phyloP scores from a whole-genome alignment of 177 flowering plant genomes.

The Telopea speciosissima region DNA sequence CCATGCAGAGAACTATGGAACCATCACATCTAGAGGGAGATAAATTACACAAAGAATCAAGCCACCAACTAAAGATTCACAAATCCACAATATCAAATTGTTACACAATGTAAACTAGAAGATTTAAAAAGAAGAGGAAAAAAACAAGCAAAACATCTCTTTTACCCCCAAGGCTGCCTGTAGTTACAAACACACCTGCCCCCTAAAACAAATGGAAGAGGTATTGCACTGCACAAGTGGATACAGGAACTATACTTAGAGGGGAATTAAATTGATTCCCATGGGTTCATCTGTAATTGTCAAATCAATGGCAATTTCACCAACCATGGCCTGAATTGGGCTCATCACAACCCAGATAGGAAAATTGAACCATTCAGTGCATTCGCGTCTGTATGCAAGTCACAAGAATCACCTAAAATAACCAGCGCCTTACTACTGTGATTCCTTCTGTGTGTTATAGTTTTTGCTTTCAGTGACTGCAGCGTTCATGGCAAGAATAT shows the following conservation, averaged over 20 bases:
- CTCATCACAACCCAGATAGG: neutral
- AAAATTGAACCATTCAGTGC: conserved; percentile 7
- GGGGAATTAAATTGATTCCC: conserved; percentile 10
- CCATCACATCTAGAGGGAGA: neutral
- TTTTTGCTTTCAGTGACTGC: conserved; percentile 38
- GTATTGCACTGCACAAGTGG: neutral
- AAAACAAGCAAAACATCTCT: neutral
- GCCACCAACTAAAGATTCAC: neutral
- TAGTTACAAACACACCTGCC: neutral
- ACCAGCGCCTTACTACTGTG: conserved; percentile 14
- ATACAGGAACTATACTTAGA: conserved; percentile 3
- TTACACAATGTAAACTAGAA: too few species aligned
- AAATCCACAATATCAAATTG: too few species aligned
- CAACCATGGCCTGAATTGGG: neutral
- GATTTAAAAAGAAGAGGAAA: neutral
- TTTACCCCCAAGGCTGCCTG: neutral
- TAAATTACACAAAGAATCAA: neutral
- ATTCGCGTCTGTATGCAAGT: conserved; percentile 4
- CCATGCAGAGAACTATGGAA: neutral
- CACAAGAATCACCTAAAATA: conserved; percentile 7
- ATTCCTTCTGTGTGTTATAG: conserved; percentile 8
- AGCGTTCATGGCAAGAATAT: conserved; percentile 32
- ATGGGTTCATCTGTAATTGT: conserved; percentile 8
- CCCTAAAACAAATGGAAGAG: neutral
- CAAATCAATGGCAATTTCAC: conserved; percentile 2